Percentiles rank a stretch among this genome's conserved stretches.
phyloP scores from a whole-genome alignment of 108 stramenopile species.

The Discostella stelligeroides region DNA sequence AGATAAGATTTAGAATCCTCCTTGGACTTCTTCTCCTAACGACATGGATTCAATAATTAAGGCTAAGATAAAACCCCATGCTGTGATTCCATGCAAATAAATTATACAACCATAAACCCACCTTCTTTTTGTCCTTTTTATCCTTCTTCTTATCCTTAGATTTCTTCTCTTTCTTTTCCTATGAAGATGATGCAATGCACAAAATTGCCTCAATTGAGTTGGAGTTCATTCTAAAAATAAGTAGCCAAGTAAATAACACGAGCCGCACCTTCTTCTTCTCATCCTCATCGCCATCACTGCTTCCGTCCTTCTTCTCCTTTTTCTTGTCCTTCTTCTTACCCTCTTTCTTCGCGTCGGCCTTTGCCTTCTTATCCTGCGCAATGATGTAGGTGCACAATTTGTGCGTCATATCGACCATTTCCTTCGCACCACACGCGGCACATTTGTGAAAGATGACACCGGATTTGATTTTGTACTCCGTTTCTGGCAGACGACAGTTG shows the following conservation, averaged over 20 bases:
- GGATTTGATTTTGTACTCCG: conserved; percentile 96
- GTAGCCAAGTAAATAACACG: background rate
- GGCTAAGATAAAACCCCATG: background rate
- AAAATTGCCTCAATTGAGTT: background rate
- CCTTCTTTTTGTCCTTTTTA: conserved; percentile 50
- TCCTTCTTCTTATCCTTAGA: conserved; percentile 65
- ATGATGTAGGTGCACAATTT: conserved; percentile 93
- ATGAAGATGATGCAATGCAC: conserved; percentile 1
- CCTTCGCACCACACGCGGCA: conserved; percentile 96
- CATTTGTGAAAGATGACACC: conserved; percentile 94
- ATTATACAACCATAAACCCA: conserved; percentile 4
- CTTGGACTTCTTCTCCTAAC: conserved; percentile 45
- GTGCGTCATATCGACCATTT: conserved; percentile 97
- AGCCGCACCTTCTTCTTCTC: conserved; percentile 74
- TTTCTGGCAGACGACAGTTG: conserved; percentile 95
- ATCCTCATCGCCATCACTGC: conserved; percentile 54
- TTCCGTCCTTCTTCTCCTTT: conserved; percentile 36
- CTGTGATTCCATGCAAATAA: background rate
- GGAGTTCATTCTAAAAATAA: background rate
- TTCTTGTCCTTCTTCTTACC: conserved; percentile 60
- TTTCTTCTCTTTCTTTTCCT: conserved; percentile 79
- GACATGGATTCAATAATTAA: no score
- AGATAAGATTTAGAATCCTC: conserved; percentile 68
- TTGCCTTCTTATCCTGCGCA: conserved; percentile 88
- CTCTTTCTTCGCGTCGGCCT: conserved; percentile 74